A percentile compares a stretch with the other conserved stretches of the same genome.
Conservation (phyloP, 2,329 filamentous ascomycete species). For the Byssothecium circinans region DNA sequence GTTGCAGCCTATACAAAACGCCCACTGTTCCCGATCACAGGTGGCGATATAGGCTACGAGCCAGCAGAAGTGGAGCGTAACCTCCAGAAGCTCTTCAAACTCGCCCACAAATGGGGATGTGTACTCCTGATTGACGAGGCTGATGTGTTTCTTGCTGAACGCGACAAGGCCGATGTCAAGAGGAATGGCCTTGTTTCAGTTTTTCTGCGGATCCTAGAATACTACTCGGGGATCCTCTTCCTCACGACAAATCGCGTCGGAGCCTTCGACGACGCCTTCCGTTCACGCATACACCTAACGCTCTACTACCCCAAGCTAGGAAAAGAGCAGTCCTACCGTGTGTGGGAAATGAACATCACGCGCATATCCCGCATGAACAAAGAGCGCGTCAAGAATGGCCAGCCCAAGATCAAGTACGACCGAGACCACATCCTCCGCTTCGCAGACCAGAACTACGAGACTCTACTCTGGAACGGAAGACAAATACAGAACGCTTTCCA, state of each 20-base stretch:
- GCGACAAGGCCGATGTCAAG: neutral
- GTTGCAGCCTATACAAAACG: conserved; percentile 51
- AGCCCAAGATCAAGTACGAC: neutral
- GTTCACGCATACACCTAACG: conserved; percentile 50
- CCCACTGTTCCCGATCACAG: conserved; percentile 53
- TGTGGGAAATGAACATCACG: neutral
- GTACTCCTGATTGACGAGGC: conserved; percentile 55
- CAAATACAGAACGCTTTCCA: conserved; percentile 18
- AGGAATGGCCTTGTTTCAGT: conserved; percentile 17
- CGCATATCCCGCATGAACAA: neutral
- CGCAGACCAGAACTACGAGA: neutral
- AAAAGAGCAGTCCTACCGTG: neutral
- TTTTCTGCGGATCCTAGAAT: conserved; percentile 42
- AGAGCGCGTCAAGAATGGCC: neutral
- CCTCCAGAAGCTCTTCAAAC: conserved; percentile 48
- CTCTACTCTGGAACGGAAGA: conserved; percentile 11
- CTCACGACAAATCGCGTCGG: conserved; percentile 73
- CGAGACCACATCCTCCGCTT: neutral
- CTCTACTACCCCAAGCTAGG: conserved; percentile 48
- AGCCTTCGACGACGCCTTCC: conserved; percentile 50
- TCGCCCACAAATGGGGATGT: conserved; percentile 52
- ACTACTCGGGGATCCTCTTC: conserved; percentile 87
- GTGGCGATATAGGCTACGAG: conserved; percentile 51
- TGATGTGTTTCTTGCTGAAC: conserved; percentile 26
- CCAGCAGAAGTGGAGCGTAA: conserved; percentile 45